Evolutionary conservation across 306 rosid species (phyloP).

Genomic region (Prunus mume): DNA sequence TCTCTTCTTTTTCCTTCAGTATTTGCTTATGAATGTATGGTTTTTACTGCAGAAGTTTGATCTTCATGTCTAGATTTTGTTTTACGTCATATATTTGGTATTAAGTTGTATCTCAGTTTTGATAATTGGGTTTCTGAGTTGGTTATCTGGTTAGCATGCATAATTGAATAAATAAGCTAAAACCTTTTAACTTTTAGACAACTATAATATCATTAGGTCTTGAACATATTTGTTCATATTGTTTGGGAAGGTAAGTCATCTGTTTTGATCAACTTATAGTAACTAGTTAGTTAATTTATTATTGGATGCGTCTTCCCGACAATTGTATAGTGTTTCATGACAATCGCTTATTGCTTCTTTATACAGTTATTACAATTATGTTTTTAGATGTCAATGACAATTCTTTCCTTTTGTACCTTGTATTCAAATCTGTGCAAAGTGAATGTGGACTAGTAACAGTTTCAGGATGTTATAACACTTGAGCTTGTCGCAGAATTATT

Average conservation of each 20-base stretch:
- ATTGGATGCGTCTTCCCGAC: background rate
- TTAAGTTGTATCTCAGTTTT: no score
- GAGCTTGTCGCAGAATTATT: conserved; percentile 65
- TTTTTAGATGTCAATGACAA: conserved; percentile 5
- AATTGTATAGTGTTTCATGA: background rate
- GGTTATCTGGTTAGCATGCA: no score
- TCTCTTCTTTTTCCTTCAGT: background rate
- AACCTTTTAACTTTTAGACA: no score
- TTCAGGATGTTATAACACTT: conserved; percentile 15
- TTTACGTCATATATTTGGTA: background rate
- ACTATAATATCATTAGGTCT: no score
- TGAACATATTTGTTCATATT: no score
- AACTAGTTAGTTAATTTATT: no score
- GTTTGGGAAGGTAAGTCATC: no score
- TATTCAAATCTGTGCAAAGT: background rate
- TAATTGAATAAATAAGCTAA: no score
- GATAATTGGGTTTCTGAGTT: no score
- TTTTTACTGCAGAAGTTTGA: background rate
- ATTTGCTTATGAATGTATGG: background rate
- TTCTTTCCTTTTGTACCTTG: conserved; percentile 13
- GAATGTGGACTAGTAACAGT: conserved; percentile 23
- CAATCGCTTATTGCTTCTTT: background rate
- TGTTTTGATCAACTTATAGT: no score
- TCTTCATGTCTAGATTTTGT: background rate
- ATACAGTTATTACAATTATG: background rate